These are phyloP conservation scores for Margaritispora aquatica DNA, from an alignment of 495 filamentous ascomycete species.

Conservation along the genomic window DNA sequence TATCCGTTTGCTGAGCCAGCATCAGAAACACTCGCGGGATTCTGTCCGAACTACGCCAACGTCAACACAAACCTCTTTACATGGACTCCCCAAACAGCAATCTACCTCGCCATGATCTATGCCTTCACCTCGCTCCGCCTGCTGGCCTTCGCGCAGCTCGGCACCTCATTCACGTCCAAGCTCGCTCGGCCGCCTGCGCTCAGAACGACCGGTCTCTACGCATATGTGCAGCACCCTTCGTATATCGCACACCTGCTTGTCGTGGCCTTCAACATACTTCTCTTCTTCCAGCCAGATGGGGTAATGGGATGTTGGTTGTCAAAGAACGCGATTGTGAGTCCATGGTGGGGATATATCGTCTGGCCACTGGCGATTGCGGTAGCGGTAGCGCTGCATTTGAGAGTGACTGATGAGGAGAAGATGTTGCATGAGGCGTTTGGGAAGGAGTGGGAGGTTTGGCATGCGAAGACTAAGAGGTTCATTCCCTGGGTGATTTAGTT, in stretches of 20 bases:
- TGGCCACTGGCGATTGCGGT: not conserved
- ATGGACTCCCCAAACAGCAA: not conserved
- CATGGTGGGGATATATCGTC: not conserved
- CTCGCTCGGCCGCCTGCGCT: constrained; percentile 37
- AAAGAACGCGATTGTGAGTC: not conserved
- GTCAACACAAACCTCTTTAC: constrained; percentile 9
- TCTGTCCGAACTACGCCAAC: constrained; percentile 8
- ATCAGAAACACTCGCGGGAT: not conserved
- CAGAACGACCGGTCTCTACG: constrained; percentile 37
- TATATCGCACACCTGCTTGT: constrained; percentile 31
- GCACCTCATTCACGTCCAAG: constrained; percentile 40
- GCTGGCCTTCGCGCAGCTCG: constrained; percentile 25
- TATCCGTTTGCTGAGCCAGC: not conserved
- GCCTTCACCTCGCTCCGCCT: not conserved
- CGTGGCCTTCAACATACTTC: not conserved
- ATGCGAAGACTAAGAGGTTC: constrained; percentile 14
- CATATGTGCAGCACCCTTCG: constrained; percentile 43
- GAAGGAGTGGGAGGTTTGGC: constrained; percentile 16
- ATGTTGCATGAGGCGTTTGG: constrained; percentile 18
- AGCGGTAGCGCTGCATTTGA: not conserved
- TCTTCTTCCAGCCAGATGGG: constrained; percentile 5
- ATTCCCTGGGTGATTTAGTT: constrained; percentile 21
- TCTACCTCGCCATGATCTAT: constrained; percentile 1
- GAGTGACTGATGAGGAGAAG: constrained; percentile 15
- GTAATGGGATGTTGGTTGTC: constrained; percentile 14